Base-by-base conservation (phyloP, 1,139 yeast species). In the Geotrichum restrictum region DNA sequence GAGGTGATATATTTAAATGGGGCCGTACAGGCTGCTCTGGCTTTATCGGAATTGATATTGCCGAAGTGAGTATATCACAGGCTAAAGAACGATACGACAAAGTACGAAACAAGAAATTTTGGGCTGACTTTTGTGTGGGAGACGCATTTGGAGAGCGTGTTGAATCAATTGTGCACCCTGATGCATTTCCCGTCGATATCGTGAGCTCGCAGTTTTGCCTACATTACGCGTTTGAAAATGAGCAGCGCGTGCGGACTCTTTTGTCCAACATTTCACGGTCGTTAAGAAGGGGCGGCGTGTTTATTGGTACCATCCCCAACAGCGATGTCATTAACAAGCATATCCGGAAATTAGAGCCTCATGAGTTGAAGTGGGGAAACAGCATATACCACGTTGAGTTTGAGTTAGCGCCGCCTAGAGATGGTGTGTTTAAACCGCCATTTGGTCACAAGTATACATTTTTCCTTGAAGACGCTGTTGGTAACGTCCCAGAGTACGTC, bases 401-500 rank as follows among this genome's bases (percentile, higher is more conserved):
- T 64, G 86, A 83, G 16, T 75, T 85, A 31, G 79, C 76, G 38
- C 93, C 93, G 0, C 93, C 95, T 8, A 74, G 72, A 50, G 84
- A 81, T 59, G 91, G 93, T 1, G 74, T 69, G 45, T 88, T 88
- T 64, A 74, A 82, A 16, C 80, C 84, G 0, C 88, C 95, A 0
- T 91, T 75, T 66, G 98, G 98, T 0, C 87, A 89, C 68, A 77
- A 81, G 62, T 93, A 93, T 68, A 80, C 80, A 50, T 93, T 88
- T 66, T 88, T 77, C 71, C 73, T 93, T 56, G 83, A 83, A 60
- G 98, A 93, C 70, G 98, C 99, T 0, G 94, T 93, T 47, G 97
- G 88, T 59, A 84, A 93, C 63, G 97, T 93, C 7, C 98, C 98
- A 0, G 99, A 93, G 65, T 93, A 87, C 64, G 94, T 93, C n/a